Conservation (phyloP, 306 rosid species). For the Fragaria nilgerrensis region DNA sequence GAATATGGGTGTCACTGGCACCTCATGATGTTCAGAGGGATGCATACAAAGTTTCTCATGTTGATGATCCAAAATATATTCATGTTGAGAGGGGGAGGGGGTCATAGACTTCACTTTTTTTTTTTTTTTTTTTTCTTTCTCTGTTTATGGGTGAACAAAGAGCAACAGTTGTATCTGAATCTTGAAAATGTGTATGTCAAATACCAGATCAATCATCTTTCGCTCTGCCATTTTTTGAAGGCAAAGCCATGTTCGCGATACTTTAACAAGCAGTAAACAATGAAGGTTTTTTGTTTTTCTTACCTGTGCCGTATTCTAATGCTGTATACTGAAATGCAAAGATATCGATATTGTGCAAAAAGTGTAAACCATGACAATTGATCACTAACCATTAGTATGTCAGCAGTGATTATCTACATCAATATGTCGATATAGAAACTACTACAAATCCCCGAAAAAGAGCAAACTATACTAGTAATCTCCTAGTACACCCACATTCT, state of each 20-base stretch:
- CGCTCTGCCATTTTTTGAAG: conserved; percentile 5
- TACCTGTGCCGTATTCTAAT: neutral
- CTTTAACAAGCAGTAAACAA: neutral
- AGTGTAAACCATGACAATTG: too few relatives aligned
- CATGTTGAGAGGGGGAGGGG: conserved; percentile 42
- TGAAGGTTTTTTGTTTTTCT: conserved; percentile 1
- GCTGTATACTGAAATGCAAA: neutral
- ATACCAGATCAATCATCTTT: conserved; percentile 30
- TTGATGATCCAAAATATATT: conserved; percentile 30
- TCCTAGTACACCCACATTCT: too few relatives aligned
- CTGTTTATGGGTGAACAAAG: conserved; percentile 12
- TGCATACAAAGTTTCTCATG: conserved; percentile 5
- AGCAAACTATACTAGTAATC: too few relatives aligned
- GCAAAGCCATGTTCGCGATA: neutral
- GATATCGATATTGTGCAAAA: too few relatives aligned
- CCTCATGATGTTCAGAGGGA: conserved; percentile 40
- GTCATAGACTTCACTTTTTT: conserved; percentile 15
- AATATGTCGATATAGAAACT: too few relatives aligned
- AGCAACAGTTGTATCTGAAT: conserved; percentile 36
- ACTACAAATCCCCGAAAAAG: too few relatives aligned
- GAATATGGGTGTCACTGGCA: conserved; percentile 42
- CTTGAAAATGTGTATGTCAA: conserved; percentile 34
- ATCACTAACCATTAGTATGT: too few relatives aligned
- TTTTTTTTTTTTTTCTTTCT: neutral
- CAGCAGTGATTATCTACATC: too few relatives aligned